Evolutionary conservation across 73 alveolate species (phyloP), one percentile per base, ranked within the genome.

Genomic region (Paramecium caudatum): DNA sequence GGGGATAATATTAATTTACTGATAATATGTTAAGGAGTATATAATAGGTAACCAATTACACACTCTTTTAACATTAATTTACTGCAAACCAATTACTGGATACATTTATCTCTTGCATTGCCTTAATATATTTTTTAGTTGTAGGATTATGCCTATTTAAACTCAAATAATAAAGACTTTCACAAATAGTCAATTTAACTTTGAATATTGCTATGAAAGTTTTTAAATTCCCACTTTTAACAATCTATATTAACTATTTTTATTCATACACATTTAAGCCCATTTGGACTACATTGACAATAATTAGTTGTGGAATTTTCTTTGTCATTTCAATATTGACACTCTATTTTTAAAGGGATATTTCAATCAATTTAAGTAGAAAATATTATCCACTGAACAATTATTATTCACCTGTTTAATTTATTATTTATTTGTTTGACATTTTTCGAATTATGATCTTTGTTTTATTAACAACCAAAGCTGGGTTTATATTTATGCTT

Each of bases 11-110:
- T 1, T 10, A 55, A 55, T 55, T 27, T 55, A 21, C 23, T 10
- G 80, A 55, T 23, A 21, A 55, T 1, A 55, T 55, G 80, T 55
- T 55, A 55, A 55, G 7, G 8, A 55, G 80, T 43, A 21, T 55
- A 13, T 43, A 55, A 55, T 55, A 55, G n/a, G 9, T 55, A 55
- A 55, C 46, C 7, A 55, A 55, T 55, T 55, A 55, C 30, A 9
- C 37, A 55, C 78, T 55, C 12, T 55, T 55, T 23, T 55, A 27
- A 23, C 23, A 55, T 55, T 27, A 43, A 55, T 27, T 27, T 55
- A 17, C 13, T 21, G n/a, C 17, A 27, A 43, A 55, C 23, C 12
- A 55, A 19, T 23, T 4, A 55, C 30, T 55, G 9, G 80, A 55
- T 27, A 10, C 30, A 10, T 55, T 55, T 43, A 55, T 55, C 30